These are phyloP conservation scores for Aspergillus nomiae DNA, from an alignment of 2,329 filamentous ascomycete species.

Conservation along the genomic window DNA sequence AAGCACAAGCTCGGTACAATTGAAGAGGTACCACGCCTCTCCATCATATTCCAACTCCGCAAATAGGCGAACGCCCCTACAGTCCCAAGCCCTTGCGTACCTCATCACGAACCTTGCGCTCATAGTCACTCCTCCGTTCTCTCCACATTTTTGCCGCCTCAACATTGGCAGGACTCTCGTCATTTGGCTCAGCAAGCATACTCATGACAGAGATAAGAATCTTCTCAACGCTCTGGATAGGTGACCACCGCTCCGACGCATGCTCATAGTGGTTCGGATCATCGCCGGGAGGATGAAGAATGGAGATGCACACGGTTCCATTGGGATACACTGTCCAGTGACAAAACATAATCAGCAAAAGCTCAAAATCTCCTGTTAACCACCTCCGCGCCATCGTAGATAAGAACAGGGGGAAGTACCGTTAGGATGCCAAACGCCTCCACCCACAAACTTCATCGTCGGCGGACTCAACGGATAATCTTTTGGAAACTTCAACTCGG, in stretches of 20 bases:
- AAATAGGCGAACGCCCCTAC: conserved; percentile 42
- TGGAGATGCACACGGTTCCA: conserved; percentile 96
- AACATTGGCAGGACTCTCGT: conserved; percentile 94
- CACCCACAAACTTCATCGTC: conserved; percentile 91
- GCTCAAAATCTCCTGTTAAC: background rate
- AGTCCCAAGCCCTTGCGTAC: conserved; percentile 78
- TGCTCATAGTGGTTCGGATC: conserved; percentile 99
- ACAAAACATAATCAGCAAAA: background rate
- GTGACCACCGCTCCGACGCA: conserved; percentile 92
- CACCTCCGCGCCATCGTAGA: background rate
- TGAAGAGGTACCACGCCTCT: background rate
- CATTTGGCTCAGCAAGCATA: conserved; percentile 96
- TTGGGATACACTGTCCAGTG: conserved; percentile 74
- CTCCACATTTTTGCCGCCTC: conserved; percentile 97
- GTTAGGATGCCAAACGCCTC: conserved; percentile 91
- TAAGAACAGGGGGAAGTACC: conserved; percentile 56
- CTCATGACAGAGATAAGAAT: conserved; percentile 97
- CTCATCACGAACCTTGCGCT: conserved; percentile 78
- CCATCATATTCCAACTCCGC: background rate
- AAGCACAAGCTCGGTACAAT: background rate
- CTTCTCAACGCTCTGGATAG: conserved; percentile 96
- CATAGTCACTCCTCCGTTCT: conserved; percentile 79
- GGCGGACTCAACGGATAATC: conserved; percentile 97
- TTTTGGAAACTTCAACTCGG: conserved; percentile 89
- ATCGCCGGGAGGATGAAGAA: conserved; percentile 92